Evolutionary conservation across 306 rosid genomes (phyloP), one percentile per base, ranked within the genome.

Genomic region (Cicer chorassanicum): DNA sequence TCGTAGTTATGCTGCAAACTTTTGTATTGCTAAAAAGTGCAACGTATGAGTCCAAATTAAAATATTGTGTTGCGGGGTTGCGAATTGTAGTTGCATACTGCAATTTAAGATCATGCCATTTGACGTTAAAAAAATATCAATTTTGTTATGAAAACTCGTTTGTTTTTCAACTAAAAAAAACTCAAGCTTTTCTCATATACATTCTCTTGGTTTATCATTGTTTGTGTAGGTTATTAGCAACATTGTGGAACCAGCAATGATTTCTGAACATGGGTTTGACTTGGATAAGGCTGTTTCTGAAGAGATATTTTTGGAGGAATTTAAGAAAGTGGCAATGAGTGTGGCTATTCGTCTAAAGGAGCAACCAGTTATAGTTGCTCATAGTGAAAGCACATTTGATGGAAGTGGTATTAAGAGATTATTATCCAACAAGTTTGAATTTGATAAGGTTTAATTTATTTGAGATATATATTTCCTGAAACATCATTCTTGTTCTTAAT

Each of bases 321-420:
- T 94, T 73, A 94, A 90, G 89, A 89, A 76, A 82, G 97, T 84
- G 8, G 89, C 77, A 24, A 40, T 78, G 66, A 63, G 39, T 15
- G 66, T 78, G 24, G 82, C 59, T 7, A 51, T 50, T 29, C 59
- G 53, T 50, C 82, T 78, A 50, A 62, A 71, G 39, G 82, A 78
- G 66, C 67, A 70, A 70, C 82, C 82, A 7, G 77, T 61, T 76
- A 97, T 94, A 55, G 99, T 95, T 56, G 97, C 97, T 48, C 99
- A 92, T 60, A 92, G 87, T 84, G 99, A 94, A 73, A 91, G 85
- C 82, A 82, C 88, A 72, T 90, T 92, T 80, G 99, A 92, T 78
- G 97, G 99, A 75, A 88, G 83, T 59, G 90, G 88, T 42, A 43
- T 92, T 38, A 86, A 71, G 88, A 90, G 95, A 79, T 82, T 94